These are phyloP conservation scores for Chlorella sp. DNA, from an alignment of 139 green algal genomes.

Conservation along the genomic window DNA sequence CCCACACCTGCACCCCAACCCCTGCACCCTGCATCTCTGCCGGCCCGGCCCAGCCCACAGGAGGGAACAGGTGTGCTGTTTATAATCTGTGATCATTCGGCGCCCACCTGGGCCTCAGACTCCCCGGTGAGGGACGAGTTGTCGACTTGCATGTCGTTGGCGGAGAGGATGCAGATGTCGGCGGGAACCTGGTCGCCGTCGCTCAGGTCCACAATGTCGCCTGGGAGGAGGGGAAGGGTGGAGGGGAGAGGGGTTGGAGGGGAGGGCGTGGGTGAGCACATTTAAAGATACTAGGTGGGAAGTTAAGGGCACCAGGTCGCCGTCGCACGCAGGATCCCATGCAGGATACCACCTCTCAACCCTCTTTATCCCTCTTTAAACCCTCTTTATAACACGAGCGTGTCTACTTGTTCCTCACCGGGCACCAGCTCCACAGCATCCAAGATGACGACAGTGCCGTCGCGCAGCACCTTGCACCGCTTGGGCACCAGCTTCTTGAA, in stretches of 20 bases:
- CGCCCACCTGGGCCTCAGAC: slow-evolving; percentile 66
- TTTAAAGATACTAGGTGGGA: no score
- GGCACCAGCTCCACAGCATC: slow-evolving; percentile 88
- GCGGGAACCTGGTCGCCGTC: slow-evolving; percentile 95
- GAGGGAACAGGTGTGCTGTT: no score
- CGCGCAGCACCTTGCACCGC: slow-evolving; percentile 77
- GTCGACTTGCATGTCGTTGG: slow-evolving; percentile 79
- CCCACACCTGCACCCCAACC: no score
- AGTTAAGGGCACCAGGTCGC: no score
- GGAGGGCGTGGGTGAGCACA: neutral
- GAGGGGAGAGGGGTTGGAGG: neutral
- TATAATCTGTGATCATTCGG: no score
- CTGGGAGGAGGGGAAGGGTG: neutral
- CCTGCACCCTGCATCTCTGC: no score
- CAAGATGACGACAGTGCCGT: slow-evolving; percentile 74
- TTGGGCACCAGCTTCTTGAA: slow-evolving; percentile 82
- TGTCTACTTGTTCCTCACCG: slow-evolving; percentile 41
- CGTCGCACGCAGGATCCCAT: no score
- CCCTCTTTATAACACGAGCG: no score
- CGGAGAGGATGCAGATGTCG: slow-evolving; percentile 82
- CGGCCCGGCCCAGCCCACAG: no score
- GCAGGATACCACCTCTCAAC: neutral
- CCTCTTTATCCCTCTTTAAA: no score
- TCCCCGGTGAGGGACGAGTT: slow-evolving; percentile 95
- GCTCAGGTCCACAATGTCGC: slow-evolving; percentile 92